These are phyloP conservation scores for Puya raimondii DNA, from an alignment of 176 grass and related monocot species.

Conservation along the genomic window DNA sequence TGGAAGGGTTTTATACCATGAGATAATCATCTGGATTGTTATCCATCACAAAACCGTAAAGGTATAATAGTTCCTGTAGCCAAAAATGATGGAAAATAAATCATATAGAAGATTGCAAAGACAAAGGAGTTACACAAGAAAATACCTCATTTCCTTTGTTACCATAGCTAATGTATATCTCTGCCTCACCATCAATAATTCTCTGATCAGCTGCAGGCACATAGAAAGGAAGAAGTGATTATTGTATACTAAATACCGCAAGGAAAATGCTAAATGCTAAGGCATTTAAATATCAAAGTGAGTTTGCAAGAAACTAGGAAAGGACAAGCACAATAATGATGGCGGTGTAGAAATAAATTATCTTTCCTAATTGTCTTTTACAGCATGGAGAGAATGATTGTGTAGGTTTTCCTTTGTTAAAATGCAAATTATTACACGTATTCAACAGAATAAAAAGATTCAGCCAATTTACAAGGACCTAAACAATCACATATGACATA, in stretches of 20 bases:
- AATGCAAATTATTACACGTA: neutral
- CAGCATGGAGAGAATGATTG: neutral
- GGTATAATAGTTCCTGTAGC: slow-evolving; percentile 76
- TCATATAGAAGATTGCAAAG: neutral
- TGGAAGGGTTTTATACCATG: slow-evolving; percentile 46
- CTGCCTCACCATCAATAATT: slow-evolving; percentile 41
- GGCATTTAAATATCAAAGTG: neutral
- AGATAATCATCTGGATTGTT: slow-evolving; percentile 93
- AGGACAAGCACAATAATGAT: neutral
- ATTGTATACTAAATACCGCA: neutral
- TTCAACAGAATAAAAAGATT: neutral
- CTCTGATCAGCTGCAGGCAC: slow-evolving; percentile 47
- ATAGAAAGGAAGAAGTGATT: slow-evolving; percentile 14
- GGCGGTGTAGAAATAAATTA: neutral
- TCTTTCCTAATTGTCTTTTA: neutral
- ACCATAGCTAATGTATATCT: slow-evolving; percentile 90
- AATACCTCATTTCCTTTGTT: slow-evolving; percentile 96
- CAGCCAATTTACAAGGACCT: neutral
- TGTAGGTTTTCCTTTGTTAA: neutral
- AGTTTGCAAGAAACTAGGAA: neutral
- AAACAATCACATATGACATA: too few relatives aligned
- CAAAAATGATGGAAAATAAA: slow-evolving; percentile 9
- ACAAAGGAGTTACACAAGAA: slow-evolving; percentile 6
- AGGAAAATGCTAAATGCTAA: neutral
- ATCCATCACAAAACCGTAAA: slow-evolving; percentile 89